Conservation (phyloP, 495 filamentous ascomycete species). For the Penicillium paradoxum region DNA sequence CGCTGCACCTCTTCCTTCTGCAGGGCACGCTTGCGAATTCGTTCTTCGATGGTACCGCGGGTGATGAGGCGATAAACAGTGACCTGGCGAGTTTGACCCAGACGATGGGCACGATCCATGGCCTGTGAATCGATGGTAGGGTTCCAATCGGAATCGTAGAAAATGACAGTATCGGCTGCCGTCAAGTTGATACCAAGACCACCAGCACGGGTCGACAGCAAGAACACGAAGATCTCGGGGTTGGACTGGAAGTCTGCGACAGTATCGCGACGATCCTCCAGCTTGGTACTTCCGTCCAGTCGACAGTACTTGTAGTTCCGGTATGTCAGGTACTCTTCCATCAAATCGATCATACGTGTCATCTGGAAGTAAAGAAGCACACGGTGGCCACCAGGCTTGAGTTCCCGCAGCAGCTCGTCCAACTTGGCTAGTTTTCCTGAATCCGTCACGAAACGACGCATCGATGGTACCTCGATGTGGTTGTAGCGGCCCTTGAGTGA, state of each 20-base stretch:
- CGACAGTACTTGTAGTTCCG: conserved; percentile 98
- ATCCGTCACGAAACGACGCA: conserved; percentile 97
- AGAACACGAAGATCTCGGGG: conserved; percentile 92
- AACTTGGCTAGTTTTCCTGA: conserved; percentile 93
- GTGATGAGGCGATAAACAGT: conserved; percentile 98
- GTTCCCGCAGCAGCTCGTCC: conserved; percentile 76
- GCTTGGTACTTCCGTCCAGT: conserved; percentile 94
- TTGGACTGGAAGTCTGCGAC: conserved; percentile 93
- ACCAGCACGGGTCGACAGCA: conserved; percentile 92
- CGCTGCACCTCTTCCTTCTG: conserved; percentile 99
- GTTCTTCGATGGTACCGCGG: conserved; percentile 94
- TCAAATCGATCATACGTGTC: conserved; percentile 99
- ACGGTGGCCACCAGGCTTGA: conserved; percentile 90
- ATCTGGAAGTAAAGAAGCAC: conserved; percentile 99
- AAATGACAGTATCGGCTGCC: conserved; percentile 89
- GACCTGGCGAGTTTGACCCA: conserved; percentile 93
- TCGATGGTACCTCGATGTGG: conserved; percentile 90
- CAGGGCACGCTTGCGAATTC: conserved; percentile 92
- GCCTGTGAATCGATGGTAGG: conserved; percentile 97
- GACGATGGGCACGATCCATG: conserved; percentile 97
- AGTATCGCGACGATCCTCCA: conserved; percentile 94
- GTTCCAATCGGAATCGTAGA: conserved; percentile 99
- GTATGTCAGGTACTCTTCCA: conserved; percentile 98
- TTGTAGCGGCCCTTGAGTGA: conserved; percentile 79
- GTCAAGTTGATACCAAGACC: conserved; percentile 98